phyloP scores from a whole-genome alignment of 768 basidiomycete species.

The Lentinula boryana region DNA sequence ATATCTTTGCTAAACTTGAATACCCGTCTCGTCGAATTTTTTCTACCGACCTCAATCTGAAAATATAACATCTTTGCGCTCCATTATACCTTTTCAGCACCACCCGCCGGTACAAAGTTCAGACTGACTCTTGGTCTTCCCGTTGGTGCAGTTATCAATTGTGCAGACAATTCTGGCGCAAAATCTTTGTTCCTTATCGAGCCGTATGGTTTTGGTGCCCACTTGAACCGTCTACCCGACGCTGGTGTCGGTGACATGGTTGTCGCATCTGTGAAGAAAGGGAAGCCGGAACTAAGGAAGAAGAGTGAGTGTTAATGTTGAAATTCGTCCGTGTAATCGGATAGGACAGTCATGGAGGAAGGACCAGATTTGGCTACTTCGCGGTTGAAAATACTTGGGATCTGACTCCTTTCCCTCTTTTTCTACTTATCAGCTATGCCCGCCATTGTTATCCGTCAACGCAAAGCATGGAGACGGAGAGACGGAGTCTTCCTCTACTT shows the following conservation, averaged over 20 bases:
- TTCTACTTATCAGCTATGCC: slow-evolving; percentile 74
- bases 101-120: slow-evolving; percentile 90
- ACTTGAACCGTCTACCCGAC: slow-evolving; percentile 95
- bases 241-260: slow-evolving; percentile 95
- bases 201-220: slow-evolving; percentile 92
- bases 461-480: slow-evolving; percentile 96
- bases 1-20: neutral
- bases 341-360: neutral
- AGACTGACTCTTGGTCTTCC: slow-evolving; percentile 92
- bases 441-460: slow-evolving; percentile 92
- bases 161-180: slow-evolving; percentile 98
- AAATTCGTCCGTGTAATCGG: neutral
- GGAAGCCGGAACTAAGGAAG: slow-evolving; percentile 99
- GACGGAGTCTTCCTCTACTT: slow-evolving; percentile 99
- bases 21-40: neutral
- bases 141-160: slow-evolving; percentile 91
- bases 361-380: neutral
- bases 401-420: slow-evolving; percentile 5
- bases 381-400: slow-evolving; percentile 8
- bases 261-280: slow-evolving; percentile 98
- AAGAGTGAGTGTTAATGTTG: slow-evolving; percentile 67
- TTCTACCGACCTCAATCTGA: neutral
- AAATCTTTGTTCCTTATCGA: slow-evolving; percentile 95
- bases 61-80: neutral
- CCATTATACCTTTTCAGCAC: slow-evolving; percentile 1